Evolutionary conservation across 495 filamentous ascomycete genomes (phyloP), one percentile per base, ranked within the genome.

Genomic region (Parmelia sp.): DNA sequence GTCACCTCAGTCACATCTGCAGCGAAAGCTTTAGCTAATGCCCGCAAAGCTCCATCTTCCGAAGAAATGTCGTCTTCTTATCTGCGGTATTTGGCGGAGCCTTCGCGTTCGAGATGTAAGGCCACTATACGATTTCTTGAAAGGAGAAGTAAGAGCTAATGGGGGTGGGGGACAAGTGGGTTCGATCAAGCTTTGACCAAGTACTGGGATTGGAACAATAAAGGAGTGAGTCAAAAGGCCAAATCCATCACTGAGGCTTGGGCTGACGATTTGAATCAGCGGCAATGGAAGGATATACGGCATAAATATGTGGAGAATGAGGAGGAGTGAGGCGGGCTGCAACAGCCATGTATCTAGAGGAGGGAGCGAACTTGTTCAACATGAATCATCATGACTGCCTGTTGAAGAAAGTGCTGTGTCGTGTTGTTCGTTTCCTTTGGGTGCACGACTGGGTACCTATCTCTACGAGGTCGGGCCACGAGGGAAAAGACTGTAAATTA

Each of bases 231-330:
- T 80, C 47, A 42, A 36, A 42, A 27, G 25, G 2, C 27, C 33
- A 17, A 17, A 7, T 7, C 15, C 2, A 1, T 35, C 3, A 23
- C 36, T 44, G 66, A 33, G 35, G n/a, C 40, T 23, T 14, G 0
- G 19, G 14, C 60, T 68, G 27, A 63, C 9, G 9, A 12, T 3
- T 33, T 31, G 33, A 17, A 64, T 74, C 72, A 97, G 90, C 91
- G 94, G 69, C 95, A 97, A 93, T 99, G 95, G 95, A 97, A 97
- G 83, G 94, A 97, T 76, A 97, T 99, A 80, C 91, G 94, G 75
- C 77, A 85, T 73, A 86, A 83, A 73, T 99, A 97, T 75, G 76
- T 92, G 68, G 74, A 88, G 72, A 80, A 83, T 70, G 87, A 91
- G 68, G 82, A 84, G 62, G 80, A 84, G 74, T 83, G 80, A 66